A percentile compares a stretch with the other conserved stretches of the same genome.
phyloP scores from a whole-genome alignment of 179 eudicot genomes.

The Drosera spatulata region DNA sequence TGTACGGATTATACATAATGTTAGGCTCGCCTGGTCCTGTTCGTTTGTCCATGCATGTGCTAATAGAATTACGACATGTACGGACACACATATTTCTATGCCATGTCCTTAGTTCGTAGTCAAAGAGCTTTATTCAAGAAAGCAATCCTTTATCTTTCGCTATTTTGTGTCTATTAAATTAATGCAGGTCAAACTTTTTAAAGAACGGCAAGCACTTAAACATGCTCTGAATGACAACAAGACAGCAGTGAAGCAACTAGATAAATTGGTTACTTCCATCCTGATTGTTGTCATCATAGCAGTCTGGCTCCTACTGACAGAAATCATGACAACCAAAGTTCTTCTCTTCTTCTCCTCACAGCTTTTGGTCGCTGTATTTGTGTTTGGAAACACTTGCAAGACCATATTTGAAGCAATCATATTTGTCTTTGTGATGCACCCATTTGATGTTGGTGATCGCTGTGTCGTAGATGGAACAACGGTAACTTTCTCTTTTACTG shows the following conservation, averaged over 20 bases:
- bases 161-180: neutral
- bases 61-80: too few relatives aligned
- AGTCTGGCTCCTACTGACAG: conserved; percentile 19
- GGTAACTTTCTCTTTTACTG: conserved; percentile 10
- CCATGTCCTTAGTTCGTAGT: too few relatives aligned
- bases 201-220: conserved; percentile 53
- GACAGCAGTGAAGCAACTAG: conserved; percentile 63
- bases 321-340: conserved; percentile 15
- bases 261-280: conserved; percentile 34
- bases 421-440: conserved; percentile 40
- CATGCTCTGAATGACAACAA: conserved; percentile 74
- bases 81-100: too few relatives aligned
- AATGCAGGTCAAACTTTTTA: conserved; percentile 42
- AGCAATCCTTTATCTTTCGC: too few relatives aligned
- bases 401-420: conserved; percentile 32
- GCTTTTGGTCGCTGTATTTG: conserved; percentile 28
- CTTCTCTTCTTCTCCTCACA: conserved; percentile 27
- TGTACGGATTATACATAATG: too few relatives aligned
- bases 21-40: too few relatives aligned
- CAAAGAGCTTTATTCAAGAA: too few relatives aligned
- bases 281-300: conserved; percentile 7
- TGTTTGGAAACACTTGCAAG: conserved; percentile 32
- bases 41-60: too few relatives aligned
- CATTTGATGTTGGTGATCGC: conserved; percentile 38
- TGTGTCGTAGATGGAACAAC: conserved; percentile 19